Conservation (phyloP, 352 stramenopile species). For the Phytophthora cajani region DNA sequence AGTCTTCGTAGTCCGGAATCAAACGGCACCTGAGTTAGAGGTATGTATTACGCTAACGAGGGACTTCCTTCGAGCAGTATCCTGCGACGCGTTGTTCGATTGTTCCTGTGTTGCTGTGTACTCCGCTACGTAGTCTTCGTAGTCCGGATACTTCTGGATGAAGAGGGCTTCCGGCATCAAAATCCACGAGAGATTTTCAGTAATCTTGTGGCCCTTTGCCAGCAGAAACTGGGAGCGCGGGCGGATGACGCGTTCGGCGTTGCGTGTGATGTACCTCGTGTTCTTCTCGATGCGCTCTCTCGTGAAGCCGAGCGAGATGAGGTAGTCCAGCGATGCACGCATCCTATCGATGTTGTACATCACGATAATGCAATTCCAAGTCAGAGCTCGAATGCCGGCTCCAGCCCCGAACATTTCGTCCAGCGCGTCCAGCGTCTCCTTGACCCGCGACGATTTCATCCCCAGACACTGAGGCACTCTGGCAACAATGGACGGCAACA, state of each 20-base stretch:
- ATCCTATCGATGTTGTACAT: slow-evolving; percentile 48
- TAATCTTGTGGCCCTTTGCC: slow-evolving; percentile 1
- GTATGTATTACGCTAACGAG: neutral
- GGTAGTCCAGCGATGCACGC: slow-evolving; percentile 37
- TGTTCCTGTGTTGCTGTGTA: slow-evolving; percentile 13
- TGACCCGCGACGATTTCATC: slow-evolving; percentile 38
- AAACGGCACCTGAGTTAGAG: too few species aligned
- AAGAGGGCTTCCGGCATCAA: slow-evolving; percentile 30
- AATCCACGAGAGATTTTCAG: slow-evolving; percentile 38
- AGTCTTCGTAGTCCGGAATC: slow-evolving; percentile 33
- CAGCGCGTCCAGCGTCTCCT: slow-evolving; percentile 38
- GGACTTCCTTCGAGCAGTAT: neutral
- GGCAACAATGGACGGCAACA: slow-evolving; percentile 38
- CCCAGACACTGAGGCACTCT: slow-evolving; percentile 41
- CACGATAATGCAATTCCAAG: slow-evolving; percentile 38
- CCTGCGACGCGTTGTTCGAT: neutral
- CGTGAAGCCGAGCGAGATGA: slow-evolving; percentile 38
- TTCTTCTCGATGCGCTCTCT: slow-evolving; percentile 33
- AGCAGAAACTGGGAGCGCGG: slow-evolving; percentile 50
- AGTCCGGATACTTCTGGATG: slow-evolving; percentile 33
- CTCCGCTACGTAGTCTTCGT: slow-evolving; percentile 17
- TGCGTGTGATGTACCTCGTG: slow-evolving; percentile 44
- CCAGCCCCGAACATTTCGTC: slow-evolving; percentile 44
- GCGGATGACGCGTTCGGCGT: slow-evolving; percentile 39
- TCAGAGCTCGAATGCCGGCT: slow-evolving; percentile 18